Evolutionary conservation across 208 protist species (phyloP), one percentile per base, ranked within the genome.

Genomic region (Leishmania major): DNA sequence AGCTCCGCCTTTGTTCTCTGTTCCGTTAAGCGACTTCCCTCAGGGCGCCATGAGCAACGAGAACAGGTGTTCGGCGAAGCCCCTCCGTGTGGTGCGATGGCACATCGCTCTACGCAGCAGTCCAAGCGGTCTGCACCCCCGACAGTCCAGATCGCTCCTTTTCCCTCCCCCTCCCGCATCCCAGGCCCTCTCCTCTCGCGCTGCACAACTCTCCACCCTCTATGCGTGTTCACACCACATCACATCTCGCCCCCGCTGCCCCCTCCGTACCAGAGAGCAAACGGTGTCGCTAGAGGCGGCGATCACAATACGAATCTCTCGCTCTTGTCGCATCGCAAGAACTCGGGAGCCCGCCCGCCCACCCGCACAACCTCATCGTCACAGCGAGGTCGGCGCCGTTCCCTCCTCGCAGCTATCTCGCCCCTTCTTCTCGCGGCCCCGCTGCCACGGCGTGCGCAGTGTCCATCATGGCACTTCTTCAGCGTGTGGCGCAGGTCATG

Each of bases 401-500:
- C 71, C 35, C 71, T 57, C 1, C 71, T 75, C 45, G 47, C 25
- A 25, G n/a, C 49, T 51, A 22, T 31, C 73, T 45, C 35, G 22
- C 7, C 73, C 43, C 31, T 77, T 62, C 8, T n/a, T 47, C 15
- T 37, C 53, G 47, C 15, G 73, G 31, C 35, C 8, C 73, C 25
- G 53, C 60, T 25, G 51, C 73, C 35, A 15, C 51, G 31, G 47
- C 11, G 53, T 62, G 73, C 59, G 47, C 60, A 47, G 51, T 28
- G 51, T 60, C 77, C 40, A 49, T 49, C 72, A 84, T 90, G 83
- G 82, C 85, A 53, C 89, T 95, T 73, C 88, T 96, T 78, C 74
- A 67, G 51, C 83, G 87, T 43, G 92, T 97, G 25, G 85, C 84
- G 60, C 78, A 47, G 43, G 94, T 83, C 53, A 97, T 98, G 95